Base-by-base conservation (phyloP, 495 filamentous ascomycete species). In the Articulospora tetracladia region DNA sequence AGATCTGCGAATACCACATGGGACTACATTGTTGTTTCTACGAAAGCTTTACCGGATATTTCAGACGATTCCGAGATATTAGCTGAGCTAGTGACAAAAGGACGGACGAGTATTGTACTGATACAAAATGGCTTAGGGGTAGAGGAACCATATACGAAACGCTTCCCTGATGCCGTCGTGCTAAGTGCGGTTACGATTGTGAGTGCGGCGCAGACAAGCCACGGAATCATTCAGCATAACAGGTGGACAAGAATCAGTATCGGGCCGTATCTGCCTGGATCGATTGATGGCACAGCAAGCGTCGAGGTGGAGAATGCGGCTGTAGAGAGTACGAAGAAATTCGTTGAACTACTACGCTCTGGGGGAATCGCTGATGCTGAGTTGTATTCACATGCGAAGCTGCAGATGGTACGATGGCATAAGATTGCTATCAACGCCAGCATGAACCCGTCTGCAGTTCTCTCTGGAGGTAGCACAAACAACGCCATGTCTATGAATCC, bases 41-140 rank as follows among this genome's bases (percentile, higher is more conserved):
- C 81, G 24, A 84, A 84, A 66, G 77, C 79, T 44, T 57, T 77
- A 24, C 73, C 77, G 19, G 75, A 77, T 55, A 61, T 66, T 0
- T 72, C 75, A 3, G 57, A 66, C 10, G 66, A 73, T 13, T 64
- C 70, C 24, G 65, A 70, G 7, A 66, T 86, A 26, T 75, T 87
- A 39, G 49, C 30, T 0, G 76, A 80, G 0, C 75, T 79, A 28
- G 70, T 86, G 12, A 76, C 73, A 0, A 69, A 75, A 0, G 68
- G 73, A 1, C 66, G 76, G 25, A 81, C 84, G 1, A 69, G 70
- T 0, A 81, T 88, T 47, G 74, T 85, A 0, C 72, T 89, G 3
- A 72, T 83, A 25, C 85, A 88, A 62, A 89, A 87, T 63, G 85
- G 84, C 3, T 70, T 88, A 6, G 82, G 83, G 59, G 85, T 88